Evolutionary conservation across 2,329 filamentous ascomycete genomes (phyloP), one percentile per base, ranked within the genome.

Genomic region (Neofusicoccum kwambonambiense): DNA sequence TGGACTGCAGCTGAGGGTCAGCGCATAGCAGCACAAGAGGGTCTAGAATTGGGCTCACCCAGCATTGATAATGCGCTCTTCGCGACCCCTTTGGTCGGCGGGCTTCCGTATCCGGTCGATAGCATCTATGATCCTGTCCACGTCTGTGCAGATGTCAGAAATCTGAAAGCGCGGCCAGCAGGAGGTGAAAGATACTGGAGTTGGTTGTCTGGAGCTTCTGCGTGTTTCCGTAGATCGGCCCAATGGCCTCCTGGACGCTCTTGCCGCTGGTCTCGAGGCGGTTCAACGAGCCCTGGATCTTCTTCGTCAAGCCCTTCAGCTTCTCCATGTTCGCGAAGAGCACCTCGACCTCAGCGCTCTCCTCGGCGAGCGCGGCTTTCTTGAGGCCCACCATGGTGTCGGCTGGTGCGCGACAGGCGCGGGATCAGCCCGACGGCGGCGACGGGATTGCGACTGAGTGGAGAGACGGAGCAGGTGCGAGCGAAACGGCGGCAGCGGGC

Each of bases 221-320:
- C 0, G 95, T 98, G 77, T 97, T 96, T 71, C 90, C 91, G 74
- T 93, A 96, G 47, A 99, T 89, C 8, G 95, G 95, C 0, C 92
- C 92, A 64, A 96, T 93, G 11, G 96, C 93, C 74, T 97, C 92
- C 72, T 92, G 90, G 19, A 98, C 93, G 66, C 90, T 93, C 79
- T 93, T 92, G 17, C 94, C 95, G 62, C 92, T 96, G 42, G 89
- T 87, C 72, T 98, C 93, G 39, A 99, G 83, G 64, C 93, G 87
- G 42, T 88, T 86, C 70, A 97, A 84, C 60, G 92, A 96, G 34
- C 91, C 90, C 78, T 96, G 91, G 64, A 99, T 97, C 82, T 96
- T 97, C 82, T 95, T 97, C 37, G 93, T 97, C 75, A 98, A 85
- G 74, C 92, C 88, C 66, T 93, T 90, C 70, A 96, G 96, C 84